phyloP scores from a whole-genome alignment of 768 basidiomycete genomes.

The Punctularia strigosozonata region DNA sequence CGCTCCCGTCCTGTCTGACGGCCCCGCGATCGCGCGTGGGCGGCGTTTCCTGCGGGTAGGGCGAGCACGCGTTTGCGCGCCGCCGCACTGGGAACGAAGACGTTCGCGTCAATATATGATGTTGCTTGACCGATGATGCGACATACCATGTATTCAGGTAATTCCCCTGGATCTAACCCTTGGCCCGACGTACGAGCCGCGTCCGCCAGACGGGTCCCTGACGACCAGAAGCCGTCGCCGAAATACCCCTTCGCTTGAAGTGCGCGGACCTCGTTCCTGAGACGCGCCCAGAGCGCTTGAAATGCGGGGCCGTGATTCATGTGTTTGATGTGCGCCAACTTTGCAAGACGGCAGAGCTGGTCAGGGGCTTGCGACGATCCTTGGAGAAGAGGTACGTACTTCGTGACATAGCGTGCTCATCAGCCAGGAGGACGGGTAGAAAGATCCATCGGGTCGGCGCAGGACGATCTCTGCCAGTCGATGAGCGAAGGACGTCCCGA shows the following conservation, averaged over 20 bases:
- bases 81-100: slow-evolving; percentile 52
- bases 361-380: background rate
- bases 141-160: slow-evolving; percentile 70
- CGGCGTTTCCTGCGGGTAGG: slow-evolving; percentile 35
- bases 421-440: slow-evolving; percentile 53
- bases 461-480: slow-evolving; percentile 58
- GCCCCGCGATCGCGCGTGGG: slow-evolving; percentile 28
- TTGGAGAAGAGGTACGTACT: slow-evolving; percentile 27
- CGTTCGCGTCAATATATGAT: background rate
- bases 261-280: slow-evolving; percentile 51
- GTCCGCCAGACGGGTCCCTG: slow-evolving; percentile 59
- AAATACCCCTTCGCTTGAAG: slow-evolving; percentile 72
- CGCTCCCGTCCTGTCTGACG: slow-evolving; percentile 45
- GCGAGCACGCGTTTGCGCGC: slow-evolving; percentile 54
- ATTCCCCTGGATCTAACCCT: slow-evolving; percentile 39
- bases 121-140: background rate
- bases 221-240: slow-evolving; percentile 83
- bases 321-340: slow-evolving; percentile 82
- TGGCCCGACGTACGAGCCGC: slow-evolving; percentile 41
- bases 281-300: slow-evolving; percentile 60
- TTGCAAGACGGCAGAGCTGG: background rate
- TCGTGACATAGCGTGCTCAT: slow-evolving; percentile 79
- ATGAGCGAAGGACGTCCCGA: background rate
- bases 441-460: slow-evolving; percentile 45
- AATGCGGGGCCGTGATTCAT: slow-evolving; percentile 74